Evolutionary conservation across 2,329 filamentous ascomycete genomes (phyloP).

Genomic region (Leptoxyphium fumago): DNA sequence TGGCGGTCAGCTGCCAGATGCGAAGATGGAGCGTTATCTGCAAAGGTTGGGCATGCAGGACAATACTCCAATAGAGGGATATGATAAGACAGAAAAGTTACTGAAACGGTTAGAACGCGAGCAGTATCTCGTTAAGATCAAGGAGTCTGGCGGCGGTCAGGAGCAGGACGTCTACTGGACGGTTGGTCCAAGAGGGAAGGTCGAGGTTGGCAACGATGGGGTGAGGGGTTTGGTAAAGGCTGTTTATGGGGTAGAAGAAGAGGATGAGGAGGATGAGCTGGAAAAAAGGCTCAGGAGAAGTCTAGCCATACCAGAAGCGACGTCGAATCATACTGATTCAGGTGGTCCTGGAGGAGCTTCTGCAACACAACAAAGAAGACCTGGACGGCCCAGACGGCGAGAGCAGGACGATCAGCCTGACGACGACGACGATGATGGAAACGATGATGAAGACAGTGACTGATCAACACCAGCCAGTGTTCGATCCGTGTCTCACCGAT

Average conservation of each 20-base stretch:
- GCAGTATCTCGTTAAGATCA: constrained; percentile 63
- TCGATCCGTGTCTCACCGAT: no score
- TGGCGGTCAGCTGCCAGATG: constrained; percentile 59
- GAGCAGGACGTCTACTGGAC: constrained; percentile 70
- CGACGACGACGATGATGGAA: constrained; percentile 6
- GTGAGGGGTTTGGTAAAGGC: constrained; percentile 53
- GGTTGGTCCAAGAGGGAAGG: constrained; percentile 69
- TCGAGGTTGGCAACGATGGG: constrained; percentile 67
- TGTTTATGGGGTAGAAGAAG: constrained; percentile 33
- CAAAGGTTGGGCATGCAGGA: constrained; percentile 59
- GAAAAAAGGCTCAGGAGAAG: constrained; percentile 20
- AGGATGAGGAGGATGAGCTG: constrained; percentile 17
- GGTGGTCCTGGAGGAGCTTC: background rate
- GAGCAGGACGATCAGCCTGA: constrained; percentile 5
- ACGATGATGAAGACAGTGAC: constrained; percentile 3
- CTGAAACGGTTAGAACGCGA: constrained; percentile 65
- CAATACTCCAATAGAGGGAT: constrained; percentile 42
- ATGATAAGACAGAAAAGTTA: constrained; percentile 52
- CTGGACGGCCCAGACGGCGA: constrained; percentile 5
- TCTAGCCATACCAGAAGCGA: constrained; percentile 13
- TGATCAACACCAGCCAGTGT: no score
- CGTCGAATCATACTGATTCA: background rate
- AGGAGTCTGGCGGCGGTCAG: constrained; percentile 50
- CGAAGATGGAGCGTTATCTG: constrained; percentile 64
- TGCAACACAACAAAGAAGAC: constrained; percentile 5